A percentile compares a stretch with the other conserved stretches of the same genome.
phyloP scores from a whole-genome alignment of 495 filamentous ascomycete species.

The Podospora pseudopauciseta region DNA sequence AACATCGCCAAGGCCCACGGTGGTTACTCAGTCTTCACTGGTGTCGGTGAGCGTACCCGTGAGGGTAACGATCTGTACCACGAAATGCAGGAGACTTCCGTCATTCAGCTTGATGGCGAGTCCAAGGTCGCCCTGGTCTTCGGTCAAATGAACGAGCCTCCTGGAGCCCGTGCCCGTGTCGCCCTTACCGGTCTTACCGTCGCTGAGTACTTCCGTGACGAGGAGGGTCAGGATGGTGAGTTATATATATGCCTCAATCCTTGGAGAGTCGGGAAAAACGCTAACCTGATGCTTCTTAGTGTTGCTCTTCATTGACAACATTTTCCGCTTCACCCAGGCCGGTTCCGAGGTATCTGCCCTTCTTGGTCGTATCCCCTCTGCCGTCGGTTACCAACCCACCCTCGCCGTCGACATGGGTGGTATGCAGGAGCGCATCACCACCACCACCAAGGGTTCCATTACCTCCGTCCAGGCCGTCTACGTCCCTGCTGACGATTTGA shows the following conservation, averaged over 20 bases:
- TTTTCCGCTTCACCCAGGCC: conserved; percentile 99
- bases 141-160: conserved; percentile 99
- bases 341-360: conserved; percentile 99
- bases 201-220: conserved; percentile 95
- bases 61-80: conserved; percentile 99
- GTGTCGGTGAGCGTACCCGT: conserved; percentile 99
- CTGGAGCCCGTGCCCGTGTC: conserved; percentile 99
- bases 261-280: not conserved
- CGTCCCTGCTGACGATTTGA: conserved; percentile 99
- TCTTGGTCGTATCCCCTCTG: conserved; percentile 99
- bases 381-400: conserved; percentile 99
- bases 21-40: conserved; percentile 99
- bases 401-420: conserved; percentile 99
- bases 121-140: conserved; percentile 99
- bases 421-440: conserved; percentile 99
- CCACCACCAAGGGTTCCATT: conserved; percentile 98
- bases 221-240: conserved; percentile 90
- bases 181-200: conserved; percentile 89
- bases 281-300: conserved; percentile 45
- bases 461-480: conserved; percentile 99
- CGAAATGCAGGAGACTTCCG: conserved; percentile 99
- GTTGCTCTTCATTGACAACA: conserved; percentile 99
- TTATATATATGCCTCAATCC: not conserved
- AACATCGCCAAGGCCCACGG: conserved; percentile 99
- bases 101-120: conserved; percentile 98